Evolutionary conservation across 805 yeast genomes (phyloP), one percentile per base, ranked within the genome.

Genomic region (Metschnikowia rubicola): DNA sequence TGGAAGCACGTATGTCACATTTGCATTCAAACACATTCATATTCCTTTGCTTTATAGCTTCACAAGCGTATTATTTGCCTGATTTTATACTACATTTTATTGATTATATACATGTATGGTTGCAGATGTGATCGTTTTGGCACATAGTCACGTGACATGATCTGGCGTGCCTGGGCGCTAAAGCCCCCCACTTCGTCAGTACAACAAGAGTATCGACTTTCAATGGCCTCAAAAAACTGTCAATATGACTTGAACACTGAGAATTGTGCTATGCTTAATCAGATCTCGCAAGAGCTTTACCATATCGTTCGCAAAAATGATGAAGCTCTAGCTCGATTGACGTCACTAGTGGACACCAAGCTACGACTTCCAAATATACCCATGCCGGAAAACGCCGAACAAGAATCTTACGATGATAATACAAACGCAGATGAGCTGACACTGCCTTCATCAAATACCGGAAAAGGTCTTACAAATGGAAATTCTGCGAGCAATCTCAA

Each of bases 251-350:
- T 64, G 13, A 61, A 61, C 31, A 64, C 66, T 10, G 75, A 71
- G 44, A 67, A 64, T 47, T 58, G 64, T 39, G 60, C 62, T 39
- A 71, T 72, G 4, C 54, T 70, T 12, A 26, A 58, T 2, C 60
- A 52, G 1, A 46, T 64, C 3, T 51, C 67, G 1, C 54, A 55
- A 11, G 55, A 59, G 28, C 50, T 68, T n/a, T n/a, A 46, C 30
- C 11, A 13, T 6, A 31, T 43, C 36, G 53, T 71, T 6, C 51
- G 50, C 15, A 50, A 57, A 39, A 70, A 68, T 51, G 66, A 61
- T 13, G 40, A 29, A 7, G 47, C 55, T 12, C 54, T 69, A 13
- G 58, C 53, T 28, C 50, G 59, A 8, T 44, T 68, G 35, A 53
- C 62, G 13, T 7, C 19, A 4, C 30, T 54, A 10, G 59, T 64